Percentiles rank a stretch among this genome's conserved stretches.
Evolutionary conservation across 345 rosid genomes (phyloP).

Genomic region (Syzygium grande): DNA sequence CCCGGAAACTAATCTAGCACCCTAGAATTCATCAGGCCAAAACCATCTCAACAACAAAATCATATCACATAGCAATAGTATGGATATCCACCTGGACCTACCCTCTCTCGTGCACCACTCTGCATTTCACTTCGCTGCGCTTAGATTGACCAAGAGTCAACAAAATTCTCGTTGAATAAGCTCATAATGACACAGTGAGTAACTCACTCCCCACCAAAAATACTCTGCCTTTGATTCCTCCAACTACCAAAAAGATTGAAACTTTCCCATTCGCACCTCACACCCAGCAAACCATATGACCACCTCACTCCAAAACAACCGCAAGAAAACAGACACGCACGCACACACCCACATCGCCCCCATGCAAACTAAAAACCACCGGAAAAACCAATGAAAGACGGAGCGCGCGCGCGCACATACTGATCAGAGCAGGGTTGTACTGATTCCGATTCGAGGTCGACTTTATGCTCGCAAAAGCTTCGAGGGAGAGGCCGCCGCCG

Average conservation of each 20-base stretch:
- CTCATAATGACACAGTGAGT: neutral
- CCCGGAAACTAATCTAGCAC: neutral
- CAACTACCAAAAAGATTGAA: neutral
- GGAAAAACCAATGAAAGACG: too few species aligned
- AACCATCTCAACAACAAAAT: neutral
- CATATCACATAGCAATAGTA: neutral
- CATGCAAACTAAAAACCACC: too few species aligned
- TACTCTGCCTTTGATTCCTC: neutral
- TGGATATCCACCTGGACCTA: neutral
- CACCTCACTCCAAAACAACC: neutral
- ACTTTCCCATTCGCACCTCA: neutral
- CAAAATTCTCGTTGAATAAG: neutral
- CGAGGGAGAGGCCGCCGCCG: slow-evolving; percentile 78
- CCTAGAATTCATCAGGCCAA: neutral
- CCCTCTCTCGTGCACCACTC: neutral
- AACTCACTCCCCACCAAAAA: neutral
- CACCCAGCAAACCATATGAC: neutral
- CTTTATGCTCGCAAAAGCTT: slow-evolving; percentile 65
- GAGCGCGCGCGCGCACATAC: slow-evolving; percentile 16
- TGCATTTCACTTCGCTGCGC: neutral
- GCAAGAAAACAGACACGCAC: neutral
- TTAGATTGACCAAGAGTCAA: neutral
- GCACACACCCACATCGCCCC: too few species aligned
- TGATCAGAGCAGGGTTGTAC: slow-evolving; percentile 62
- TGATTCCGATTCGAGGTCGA: slow-evolving; percentile 17